Percentiles rank a stretch among this genome's conserved stretches.
These are phyloP conservation scores for Hapsidospora chrysogenum DNA, from an alignment of 495 filamentous ascomycete genomes.

Conservation along the genomic window DNA sequence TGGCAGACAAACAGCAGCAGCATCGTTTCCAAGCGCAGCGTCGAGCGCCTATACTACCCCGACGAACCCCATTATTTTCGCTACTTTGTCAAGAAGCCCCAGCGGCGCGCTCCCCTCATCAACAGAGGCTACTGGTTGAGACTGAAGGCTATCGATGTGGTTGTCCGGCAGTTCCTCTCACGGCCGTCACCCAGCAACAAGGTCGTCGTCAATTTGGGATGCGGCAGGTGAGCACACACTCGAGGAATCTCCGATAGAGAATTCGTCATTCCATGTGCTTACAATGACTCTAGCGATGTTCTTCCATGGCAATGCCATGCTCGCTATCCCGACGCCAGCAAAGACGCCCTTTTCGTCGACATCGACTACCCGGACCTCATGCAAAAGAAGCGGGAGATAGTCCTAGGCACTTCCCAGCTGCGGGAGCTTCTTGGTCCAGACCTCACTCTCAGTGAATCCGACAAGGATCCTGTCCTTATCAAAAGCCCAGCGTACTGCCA, in stretches of 20 bases:
- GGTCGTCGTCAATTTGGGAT: conserved; percentile 72
- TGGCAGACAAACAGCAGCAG: conserved; percentile 72
- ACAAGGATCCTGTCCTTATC: conserved; percentile 30
- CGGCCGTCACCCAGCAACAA: conserved; percentile 42
- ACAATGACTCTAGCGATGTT: conserved; percentile 51
- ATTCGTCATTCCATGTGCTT: conserved; percentile 4
- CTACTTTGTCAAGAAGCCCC: conserved; percentile 71
- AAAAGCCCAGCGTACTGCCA: conserved; percentile 57
- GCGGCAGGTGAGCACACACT: conserved; percentile 75
- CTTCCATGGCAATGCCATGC: conserved; percentile 72
- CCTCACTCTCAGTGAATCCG: conserved; percentile 24
- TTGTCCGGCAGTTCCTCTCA: conserved; percentile 53
- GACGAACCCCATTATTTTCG: conserved; percentile 67
- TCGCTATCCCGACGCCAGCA: conserved; percentile 37
- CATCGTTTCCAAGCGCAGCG: conserved; percentile 79
- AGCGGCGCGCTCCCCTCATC: conserved; percentile 65
- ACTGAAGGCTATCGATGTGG: conserved; percentile 61
- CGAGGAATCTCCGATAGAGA: too few species aligned
- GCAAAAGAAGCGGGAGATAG: conserved; percentile 48
- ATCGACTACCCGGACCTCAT: conserved; percentile 79
- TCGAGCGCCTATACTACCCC: conserved; percentile 65
- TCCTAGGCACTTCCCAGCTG: conserved; percentile 43
- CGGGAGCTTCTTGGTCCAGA: conserved; percentile 28
- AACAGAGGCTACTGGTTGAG: conserved; percentile 81
- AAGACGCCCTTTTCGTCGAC: conserved; percentile 55